A percentile compares a stretch with the other conserved stretches of the same genome.
Conservation (phyloP, 2,329 filamentous ascomycete genomes). For the Penicillium oxalicum region DNA sequence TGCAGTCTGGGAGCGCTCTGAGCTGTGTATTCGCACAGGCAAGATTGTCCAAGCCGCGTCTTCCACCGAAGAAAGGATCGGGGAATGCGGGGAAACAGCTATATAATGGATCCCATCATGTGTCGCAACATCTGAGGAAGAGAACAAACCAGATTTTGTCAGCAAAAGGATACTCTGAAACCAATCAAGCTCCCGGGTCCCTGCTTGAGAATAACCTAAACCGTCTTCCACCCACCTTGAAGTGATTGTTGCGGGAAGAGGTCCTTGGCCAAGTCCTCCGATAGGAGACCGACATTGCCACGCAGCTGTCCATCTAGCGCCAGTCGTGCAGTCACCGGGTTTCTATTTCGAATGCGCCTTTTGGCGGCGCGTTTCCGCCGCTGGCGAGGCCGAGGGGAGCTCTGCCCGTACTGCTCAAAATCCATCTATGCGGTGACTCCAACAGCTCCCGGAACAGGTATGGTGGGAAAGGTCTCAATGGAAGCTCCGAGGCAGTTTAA, state of each 20-base stretch:
- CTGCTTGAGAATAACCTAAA: too few species aligned
- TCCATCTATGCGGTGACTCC: constrained; percentile 34
- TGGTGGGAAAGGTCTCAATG: not conserved
- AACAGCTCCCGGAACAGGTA: constrained; percentile 20
- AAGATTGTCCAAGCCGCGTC: constrained; percentile 78
- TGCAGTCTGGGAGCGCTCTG: constrained; percentile 47
- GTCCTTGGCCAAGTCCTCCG: constrained; percentile 76
- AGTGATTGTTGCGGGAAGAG: constrained; percentile 59
- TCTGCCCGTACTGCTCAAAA: constrained; percentile 35
- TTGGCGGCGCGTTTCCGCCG: constrained; percentile 44
- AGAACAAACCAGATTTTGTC: not conserved
- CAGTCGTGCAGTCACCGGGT: constrained; percentile 70
- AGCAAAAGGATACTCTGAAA: not conserved
- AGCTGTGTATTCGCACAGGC: constrained; percentile 56
- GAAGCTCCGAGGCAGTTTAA: not conserved
- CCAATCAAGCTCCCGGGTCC: too few species aligned
- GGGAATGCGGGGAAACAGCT: constrained; percentile 43
- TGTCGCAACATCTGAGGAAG: constrained; percentile 15
- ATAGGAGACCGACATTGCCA: constrained; percentile 78
- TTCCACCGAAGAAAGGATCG: constrained; percentile 43
- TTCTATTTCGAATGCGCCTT: constrained; percentile 53
- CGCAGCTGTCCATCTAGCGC: constrained; percentile 79
- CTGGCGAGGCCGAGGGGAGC: constrained; percentile 45
- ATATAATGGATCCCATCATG: constrained; percentile 37
- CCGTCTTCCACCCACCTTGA: constrained; percentile 40